phyloP scores from a whole-genome alignment of 345 rosid genomes.

The Garcia nutans region DNA sequence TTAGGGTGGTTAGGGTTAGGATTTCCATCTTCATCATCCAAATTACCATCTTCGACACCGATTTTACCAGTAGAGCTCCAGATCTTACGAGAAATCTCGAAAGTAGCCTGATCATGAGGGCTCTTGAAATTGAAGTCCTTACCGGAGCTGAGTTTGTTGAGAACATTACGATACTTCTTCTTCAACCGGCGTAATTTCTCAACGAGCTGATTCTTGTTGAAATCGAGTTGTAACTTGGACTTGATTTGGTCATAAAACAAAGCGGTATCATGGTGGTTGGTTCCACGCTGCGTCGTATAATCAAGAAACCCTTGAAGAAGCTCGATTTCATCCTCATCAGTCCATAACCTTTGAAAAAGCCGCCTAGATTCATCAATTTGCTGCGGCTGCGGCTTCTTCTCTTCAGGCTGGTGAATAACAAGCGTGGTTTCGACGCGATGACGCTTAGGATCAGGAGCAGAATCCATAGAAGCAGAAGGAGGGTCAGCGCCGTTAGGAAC shows the following conservation, averaged over 20 bases:
- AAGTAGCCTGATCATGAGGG: slow-evolving; percentile 89
- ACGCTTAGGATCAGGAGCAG: slow-evolving; percentile 44
- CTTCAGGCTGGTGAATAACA: slow-evolving; percentile 16
- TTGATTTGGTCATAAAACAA: slow-evolving; percentile 89
- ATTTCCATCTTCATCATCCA: slow-evolving; percentile 68
- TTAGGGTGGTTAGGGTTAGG: slow-evolving; percentile 35
- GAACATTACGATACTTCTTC: slow-evolving; percentile 86
- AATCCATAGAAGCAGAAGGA: slow-evolving; percentile 29
- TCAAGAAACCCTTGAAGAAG: slow-evolving; percentile 89
- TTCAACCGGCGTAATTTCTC: slow-evolving; percentile 90
- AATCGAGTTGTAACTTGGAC: slow-evolving; percentile 92
- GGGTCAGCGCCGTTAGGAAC: slow-evolving; percentile 23
- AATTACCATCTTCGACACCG: slow-evolving; percentile 46
- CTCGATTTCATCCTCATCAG: slow-evolving; percentile 99
- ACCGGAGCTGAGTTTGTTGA: slow-evolving; percentile 71
- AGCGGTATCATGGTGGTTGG: slow-evolving; percentile 75
- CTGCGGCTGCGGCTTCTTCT: slow-evolving; percentile 27
- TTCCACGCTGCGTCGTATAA: slow-evolving; percentile 58
- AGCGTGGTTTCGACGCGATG: slow-evolving; percentile 35
- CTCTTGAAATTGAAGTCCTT: slow-evolving; percentile 84
- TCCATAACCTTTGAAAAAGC: slow-evolving; percentile 91
- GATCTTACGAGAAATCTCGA: slow-evolving; percentile 94
- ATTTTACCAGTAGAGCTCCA: slow-evolving; percentile 54
- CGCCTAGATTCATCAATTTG: slow-evolving; percentile 71
- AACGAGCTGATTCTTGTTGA: slow-evolving; percentile 93